Evolutionary conservation across 2,329 filamentous ascomycete species (phyloP).

Genomic region (Parastagonospora nodorum): DNA sequence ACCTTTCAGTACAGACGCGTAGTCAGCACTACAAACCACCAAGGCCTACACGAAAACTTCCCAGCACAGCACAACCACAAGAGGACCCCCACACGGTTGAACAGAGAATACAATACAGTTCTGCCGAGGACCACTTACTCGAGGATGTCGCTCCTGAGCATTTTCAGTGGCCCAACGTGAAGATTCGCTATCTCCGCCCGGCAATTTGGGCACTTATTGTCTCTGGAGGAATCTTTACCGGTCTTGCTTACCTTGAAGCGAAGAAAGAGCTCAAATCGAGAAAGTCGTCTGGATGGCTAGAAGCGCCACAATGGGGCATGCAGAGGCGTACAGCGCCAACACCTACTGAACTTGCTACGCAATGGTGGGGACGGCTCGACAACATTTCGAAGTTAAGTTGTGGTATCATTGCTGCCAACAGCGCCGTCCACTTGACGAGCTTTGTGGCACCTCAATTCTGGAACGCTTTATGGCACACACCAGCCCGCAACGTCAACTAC

Average conservation of each 20-base stretch:
- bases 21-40: neutral
- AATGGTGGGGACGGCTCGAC: constrained; percentile 29
- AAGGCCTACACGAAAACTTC: neutral
- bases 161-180: constrained; percentile 14
- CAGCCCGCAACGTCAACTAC: constrained; percentile 34
- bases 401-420: constrained; percentile 37
- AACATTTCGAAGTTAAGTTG: constrained; percentile 34
- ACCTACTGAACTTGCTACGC: constrained; percentile 32
- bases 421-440: constrained; percentile 31
- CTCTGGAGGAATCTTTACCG: constrained; percentile 34
- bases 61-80: neutral
- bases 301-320: constrained; percentile 21
- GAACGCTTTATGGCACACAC: constrained; percentile 37
- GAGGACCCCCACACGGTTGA: too few species aligned
- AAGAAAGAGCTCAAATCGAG: constrained; percentile 28
- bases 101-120: neutral
- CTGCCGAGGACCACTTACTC: neutral
- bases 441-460: constrained; percentile 29
- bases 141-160: neutral
- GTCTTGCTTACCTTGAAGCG: constrained; percentile 36
- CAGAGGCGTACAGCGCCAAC: constrained; percentile 23
- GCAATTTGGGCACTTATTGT: constrained; percentile 35
- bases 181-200: constrained; percentile 33
- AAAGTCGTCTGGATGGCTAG: constrained; percentile 16
- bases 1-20: neutral